Evolutionary conservation across 2,329 filamentous ascomycete genomes (phyloP), one percentile per base, ranked within the genome.

Genomic region (Leptographium wingfieldii): DNA sequence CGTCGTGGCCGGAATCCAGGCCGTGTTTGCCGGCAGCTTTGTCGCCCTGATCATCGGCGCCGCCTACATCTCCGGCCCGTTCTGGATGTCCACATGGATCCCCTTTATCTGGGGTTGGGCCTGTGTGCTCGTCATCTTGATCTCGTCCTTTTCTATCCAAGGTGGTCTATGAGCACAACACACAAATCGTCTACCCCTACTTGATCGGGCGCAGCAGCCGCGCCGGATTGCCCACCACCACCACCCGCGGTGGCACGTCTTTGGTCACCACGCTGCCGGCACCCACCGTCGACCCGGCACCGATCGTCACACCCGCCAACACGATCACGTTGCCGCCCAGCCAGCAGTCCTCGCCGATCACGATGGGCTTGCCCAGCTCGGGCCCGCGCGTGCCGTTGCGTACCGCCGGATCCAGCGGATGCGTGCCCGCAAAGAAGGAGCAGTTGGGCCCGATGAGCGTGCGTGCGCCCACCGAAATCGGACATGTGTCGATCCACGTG

Each of bases 31-130:
- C 0, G 91, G 92, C 1, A 92, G 87, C 66, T 79, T 95, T 27
- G 85, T 92, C 29, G 91, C 91, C 0, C 73, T 91, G 57, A 75
- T 96, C 56, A 75, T 95, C 25, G 90, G 88, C 14, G 88, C 86
- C 10, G 82, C 92, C 43, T 96, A 95, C 69, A 82, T 84, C 66
- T 82, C 87, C 2, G 92, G 90, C 52, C 90, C 87, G 72, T 95
- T 92, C 70, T 80, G 85, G 67, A 94, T 96, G 90, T 92, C 90
- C 54, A 96, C 92, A 0, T 96, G 91, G 91, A 88, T 95, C 57
- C 92, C 92, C 0, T 87, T 94, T 68, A 81, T 92, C 27, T 96
- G 92, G 92, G 89, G 84, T 1, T 80, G 89, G 68, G 87, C 92
- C 71, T 95, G 90, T 70, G 85, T 92, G 11, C 72, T 96, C 55